A percentile compares a stretch with the other conserved stretches of the same genome.
Evolutionary conservation across 1,139 yeast genomes (phyloP).

Genomic region (Scheffersomyces illinoinensis): DNA sequence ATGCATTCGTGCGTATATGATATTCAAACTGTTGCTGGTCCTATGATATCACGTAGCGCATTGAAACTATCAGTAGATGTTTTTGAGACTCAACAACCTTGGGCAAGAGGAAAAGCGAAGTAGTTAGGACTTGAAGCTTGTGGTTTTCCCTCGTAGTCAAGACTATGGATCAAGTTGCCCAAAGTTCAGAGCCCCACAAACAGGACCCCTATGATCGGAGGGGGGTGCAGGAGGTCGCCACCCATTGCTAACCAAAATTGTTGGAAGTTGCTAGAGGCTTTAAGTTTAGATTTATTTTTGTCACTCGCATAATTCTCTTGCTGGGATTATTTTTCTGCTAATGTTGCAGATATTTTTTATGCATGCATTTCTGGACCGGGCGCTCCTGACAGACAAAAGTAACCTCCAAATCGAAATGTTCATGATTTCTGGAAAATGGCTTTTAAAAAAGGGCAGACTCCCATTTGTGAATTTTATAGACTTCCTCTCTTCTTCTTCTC

Average conservation of each 20-base stretch:
- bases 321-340: neutral
- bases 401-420: neutral
- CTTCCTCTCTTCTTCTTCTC: neutral
- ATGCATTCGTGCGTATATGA: neutral
- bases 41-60: neutral
- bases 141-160: neutral
- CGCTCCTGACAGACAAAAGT: neutral
- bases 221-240: neutral
- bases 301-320: neutral
- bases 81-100: neutral
- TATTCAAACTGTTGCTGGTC: neutral
- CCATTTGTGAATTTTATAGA: neutral
- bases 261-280: neutral
- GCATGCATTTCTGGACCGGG: neutral
- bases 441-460: neutral
- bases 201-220: neutral
- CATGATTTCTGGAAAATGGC: neutral
- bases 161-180: neutral
- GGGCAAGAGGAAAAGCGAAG: neutral
- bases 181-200: neutral
- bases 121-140: neutral
- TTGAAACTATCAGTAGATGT: neutral
- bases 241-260: neutral
- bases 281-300: neutral
- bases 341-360: neutral